A percentile compares a stretch with the other conserved stretches of the same genome.
Evolutionary conservation across 345 rosid species (phyloP).

Genomic region (Eucalyptus virginea): DNA sequence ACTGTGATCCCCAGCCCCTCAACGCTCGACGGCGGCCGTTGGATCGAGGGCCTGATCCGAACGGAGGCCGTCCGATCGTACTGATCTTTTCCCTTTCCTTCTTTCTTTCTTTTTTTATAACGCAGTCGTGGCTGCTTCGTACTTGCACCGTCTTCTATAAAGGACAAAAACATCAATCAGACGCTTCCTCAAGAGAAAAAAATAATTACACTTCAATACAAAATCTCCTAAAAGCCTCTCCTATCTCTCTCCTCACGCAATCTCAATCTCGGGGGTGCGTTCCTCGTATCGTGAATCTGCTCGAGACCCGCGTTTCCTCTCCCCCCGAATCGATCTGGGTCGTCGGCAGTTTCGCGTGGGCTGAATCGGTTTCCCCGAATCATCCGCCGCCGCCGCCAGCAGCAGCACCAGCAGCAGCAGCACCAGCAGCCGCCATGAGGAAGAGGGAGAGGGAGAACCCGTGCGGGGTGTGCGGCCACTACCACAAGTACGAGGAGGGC

Average conservation of each 20-base stretch:
- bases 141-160: not conserved
- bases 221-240: not conserved
- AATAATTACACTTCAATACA: not conserved
- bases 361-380: not conserved
- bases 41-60: not conserved
- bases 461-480: slow-evolving; percentile 93
- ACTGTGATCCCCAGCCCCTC: not conserved
- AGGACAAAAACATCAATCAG: not conserved
- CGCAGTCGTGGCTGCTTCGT: not conserved
- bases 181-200: not conserved
- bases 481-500: slow-evolving; percentile 97
- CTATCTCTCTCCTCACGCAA: not conserved
- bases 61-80: not conserved
- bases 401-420: not conserved
- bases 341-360: not conserved
- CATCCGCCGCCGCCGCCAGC: not conserved
- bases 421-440: slow-evolving; percentile 35
- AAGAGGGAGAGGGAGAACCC: slow-evolving; percentile 99
- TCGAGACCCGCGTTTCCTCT: not conserved
- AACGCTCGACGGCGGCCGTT: not conserved
- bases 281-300: not conserved
- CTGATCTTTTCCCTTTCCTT: not conserved
- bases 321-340: not conserved
- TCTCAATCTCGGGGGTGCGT: not conserved
- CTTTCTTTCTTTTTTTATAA: not conserved